Base-by-base conservation (phyloP, 768 basidiomycete species). In the Mycena kentingensis region DNA sequence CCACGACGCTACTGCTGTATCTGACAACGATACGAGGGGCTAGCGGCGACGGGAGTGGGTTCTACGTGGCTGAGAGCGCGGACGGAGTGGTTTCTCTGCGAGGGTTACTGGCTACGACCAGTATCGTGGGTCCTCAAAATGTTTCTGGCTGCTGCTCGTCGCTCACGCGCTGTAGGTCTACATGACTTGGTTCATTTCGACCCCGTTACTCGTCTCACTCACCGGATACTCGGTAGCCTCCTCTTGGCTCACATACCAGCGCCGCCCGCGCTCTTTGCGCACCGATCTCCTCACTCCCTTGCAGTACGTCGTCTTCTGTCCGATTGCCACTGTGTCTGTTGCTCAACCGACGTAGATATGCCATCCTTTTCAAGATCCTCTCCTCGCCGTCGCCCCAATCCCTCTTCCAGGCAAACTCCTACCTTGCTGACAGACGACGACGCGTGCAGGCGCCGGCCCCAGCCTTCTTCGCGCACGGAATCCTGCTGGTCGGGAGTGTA, bases 131-230 rank as follows among this genome's bases (percentile, higher is more conserved):
- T 60, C 13, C 1, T n/a, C 37, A 18, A 6, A 3, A 28, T 22
- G 18, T 28, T 13, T 16, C 3, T 4, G 22, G 16, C 7, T 12
- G 1, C 24, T 19, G 26, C 25, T 16, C 43, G 12, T 26, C 24
- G 5, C n/a, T 25, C 46, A 21, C 41, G 22, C 8, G 36, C 18
- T 26, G 2, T 13, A 3, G 26, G 0, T 3, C 27, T 5, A 59
- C 32, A 15, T 52, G 10, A 38, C 52, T 1, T 55, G 54, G 58
- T 26, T 48, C 2, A 13, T 60, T 2, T 46, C 47, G 16, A 48
- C 39, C 37, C 58, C 58, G 31, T n/a, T 60, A 18, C 54, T 60
- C 38, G 3, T 50, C 35, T 49, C 50, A 46, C 48, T 60, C 46
- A n/a, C 37, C 0, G 58, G 50, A 1, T 60, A 60, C 28, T 60